Percentiles rank a stretch among this genome's conserved stretches.
Conservation (phyloP, 2,329 filamentous ascomycete species). For the Fusarium kyushuense region DNA sequence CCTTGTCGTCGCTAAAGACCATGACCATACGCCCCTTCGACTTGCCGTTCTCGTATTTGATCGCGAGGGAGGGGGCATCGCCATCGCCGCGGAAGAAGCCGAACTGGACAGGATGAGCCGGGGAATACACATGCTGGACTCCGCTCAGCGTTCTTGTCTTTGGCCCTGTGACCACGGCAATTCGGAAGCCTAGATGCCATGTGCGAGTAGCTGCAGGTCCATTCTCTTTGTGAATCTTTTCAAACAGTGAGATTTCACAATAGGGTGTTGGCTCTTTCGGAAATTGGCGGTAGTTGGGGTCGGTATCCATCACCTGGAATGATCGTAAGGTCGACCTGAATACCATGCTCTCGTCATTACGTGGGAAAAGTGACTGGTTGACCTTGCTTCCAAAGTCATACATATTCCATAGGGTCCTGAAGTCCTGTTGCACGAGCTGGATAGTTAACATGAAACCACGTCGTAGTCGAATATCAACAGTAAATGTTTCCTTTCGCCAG, state of each 20-base stretch:
- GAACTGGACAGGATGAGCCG: conserved; percentile 78
- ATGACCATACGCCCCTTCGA: conserved; percentile 79
- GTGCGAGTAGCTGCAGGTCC: conserved; percentile 79
- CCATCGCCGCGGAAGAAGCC: conserved; percentile 80
- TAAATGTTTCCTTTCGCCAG: conserved; percentile 77
- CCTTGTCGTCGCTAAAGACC: conserved; percentile 79
- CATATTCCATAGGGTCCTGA: conserved; percentile 82
- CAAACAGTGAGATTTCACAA: conserved; percentile 82
- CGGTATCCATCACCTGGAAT: conserved; percentile 84
- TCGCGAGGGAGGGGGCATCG: conserved; percentile 74
- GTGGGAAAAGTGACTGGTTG: conserved; percentile 75
- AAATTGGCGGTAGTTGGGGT: conserved; percentile 76
- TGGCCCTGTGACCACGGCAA: conserved; percentile 82
- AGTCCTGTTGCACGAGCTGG: conserved; percentile 81
- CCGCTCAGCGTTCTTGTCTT: conserved; percentile 82
- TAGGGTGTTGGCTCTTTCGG: conserved; percentile 78
- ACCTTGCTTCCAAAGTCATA: conserved; percentile 86
- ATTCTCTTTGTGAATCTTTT: conserved; percentile 74
- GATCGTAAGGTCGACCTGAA: conserved; percentile 77
- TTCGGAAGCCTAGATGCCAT: conserved; percentile 82
- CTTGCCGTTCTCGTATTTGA: conserved; percentile 76
- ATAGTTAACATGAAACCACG: conserved; percentile 80
- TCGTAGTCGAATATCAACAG: conserved; percentile 77
- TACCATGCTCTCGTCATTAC: conserved; percentile 75
- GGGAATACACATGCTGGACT: conserved; percentile 76